phyloP scores from a whole-genome alignment of 768 basidiomycete species.

The Tylopilus sp. region DNA sequence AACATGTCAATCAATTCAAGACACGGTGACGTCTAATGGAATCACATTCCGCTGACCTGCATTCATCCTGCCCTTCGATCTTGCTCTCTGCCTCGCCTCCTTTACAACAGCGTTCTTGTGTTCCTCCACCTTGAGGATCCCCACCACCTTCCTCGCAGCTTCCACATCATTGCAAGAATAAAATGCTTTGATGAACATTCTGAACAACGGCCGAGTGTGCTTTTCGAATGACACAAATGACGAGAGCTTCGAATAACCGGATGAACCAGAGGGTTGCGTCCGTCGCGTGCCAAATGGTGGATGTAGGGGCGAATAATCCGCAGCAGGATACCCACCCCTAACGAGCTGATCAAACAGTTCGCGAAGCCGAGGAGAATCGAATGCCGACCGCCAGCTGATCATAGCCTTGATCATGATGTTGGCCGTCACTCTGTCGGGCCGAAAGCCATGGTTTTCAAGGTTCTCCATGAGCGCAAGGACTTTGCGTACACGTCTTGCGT shows the following conservation, averaged over 20 bases:
- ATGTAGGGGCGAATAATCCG: constrained; percentile 22
- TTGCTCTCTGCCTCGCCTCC: constrained; percentile 16
- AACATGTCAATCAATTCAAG: constrained; percentile 6
- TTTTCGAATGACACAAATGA: constrained; percentile 48
- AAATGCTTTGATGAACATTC: constrained; percentile 69
- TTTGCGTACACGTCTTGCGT: constrained; percentile 45
- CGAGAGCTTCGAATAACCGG: constrained; percentile 38
- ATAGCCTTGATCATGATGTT: constrained; percentile 66
- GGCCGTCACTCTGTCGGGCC: constrained; percentile 63
- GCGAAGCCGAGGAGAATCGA: constrained; percentile 44
- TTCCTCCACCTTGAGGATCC: constrained; percentile 49
- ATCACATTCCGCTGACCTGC: constrained; percentile 1
- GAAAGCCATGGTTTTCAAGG: constrained; percentile 48
- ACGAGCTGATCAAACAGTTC: constrained; percentile 65
- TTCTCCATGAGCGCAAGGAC: constrained; percentile 37
- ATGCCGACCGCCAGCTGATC: constrained; percentile 45
- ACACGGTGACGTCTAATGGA: not conserved
- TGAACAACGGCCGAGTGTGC: constrained; percentile 68
- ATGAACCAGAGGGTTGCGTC: not conserved
- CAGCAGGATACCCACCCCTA: constrained; percentile 54
- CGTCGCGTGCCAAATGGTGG: constrained; percentile 46
- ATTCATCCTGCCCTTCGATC: constrained; percentile 20
- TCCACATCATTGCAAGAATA: constrained; percentile 49
- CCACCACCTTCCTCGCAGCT: constrained; percentile 52
- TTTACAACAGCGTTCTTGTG: constrained; percentile 8